Evolutionary conservation across 2,329 filamentous ascomycete genomes (phyloP), one percentile per base, ranked within the genome.

Genomic region (Exophiala oligosperma): DNA sequence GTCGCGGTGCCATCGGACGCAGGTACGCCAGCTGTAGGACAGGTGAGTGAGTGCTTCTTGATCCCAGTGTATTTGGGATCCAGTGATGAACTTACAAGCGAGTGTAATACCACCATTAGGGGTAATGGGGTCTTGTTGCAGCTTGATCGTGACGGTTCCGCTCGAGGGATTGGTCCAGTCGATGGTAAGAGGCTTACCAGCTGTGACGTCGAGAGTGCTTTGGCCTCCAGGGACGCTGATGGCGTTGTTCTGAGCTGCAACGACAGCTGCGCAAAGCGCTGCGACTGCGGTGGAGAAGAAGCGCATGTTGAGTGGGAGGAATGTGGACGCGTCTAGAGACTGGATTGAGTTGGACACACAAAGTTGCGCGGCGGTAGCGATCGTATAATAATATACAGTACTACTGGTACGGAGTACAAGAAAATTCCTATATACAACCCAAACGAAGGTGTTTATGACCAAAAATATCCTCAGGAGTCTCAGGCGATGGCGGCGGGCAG

Each of bases 91-190:
- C 77, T 69, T 70, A 81, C 79, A 64, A 44, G 72, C 77, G 67
- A 81, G 72, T 44, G 68, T 58, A 32, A 68, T 70, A 23, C 79
- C 80, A 6, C 68, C 61, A 54, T 69, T 63, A 12, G 81, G 66
- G 56, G 77, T 73, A 64, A 73, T 71, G n/a, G 61, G 61, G 43
- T 61, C 55, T 56, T 72, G 69, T 62, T 78, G 74, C 57, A 84
- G 71, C 43, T 76, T 77, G 66, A 84, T 75, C 41, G 79, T 78
- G 32, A 84, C 76, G 14, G 81, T 80, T 57, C 61, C 79, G 23
- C 64, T 52, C 56, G 79, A 81, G 48, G 76, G 80, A 5, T 80
- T 76, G 4, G 68, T 62, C 82, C 82, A 84, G 51, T 66, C 72
- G 49, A 84, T 68, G 9, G 73, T 75, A 21, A 78, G 71, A 9